Evolutionary conservation across 768 basidiomycete species (phyloP), one percentile per base, ranked within the genome.

Genomic region (Lentinula sp.): DNA sequence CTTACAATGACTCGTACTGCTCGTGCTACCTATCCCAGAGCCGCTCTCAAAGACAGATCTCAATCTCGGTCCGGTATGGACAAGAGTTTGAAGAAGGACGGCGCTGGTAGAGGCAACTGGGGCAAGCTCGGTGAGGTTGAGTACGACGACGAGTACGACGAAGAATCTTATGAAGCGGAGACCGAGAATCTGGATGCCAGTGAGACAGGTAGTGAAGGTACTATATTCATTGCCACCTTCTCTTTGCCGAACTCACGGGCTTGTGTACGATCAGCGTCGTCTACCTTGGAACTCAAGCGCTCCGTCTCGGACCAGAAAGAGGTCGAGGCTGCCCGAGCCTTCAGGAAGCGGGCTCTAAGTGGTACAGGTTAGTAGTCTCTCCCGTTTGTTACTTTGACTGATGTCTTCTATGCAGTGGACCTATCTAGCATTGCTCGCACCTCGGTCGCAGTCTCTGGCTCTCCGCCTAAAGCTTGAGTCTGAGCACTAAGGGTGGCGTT

Each of bases 91-190:
- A 87, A 85, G 75, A 94, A 94, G 77, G 79, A 83, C 63, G 93
- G 93, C 59, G 86, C 84, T 32, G 93, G 93, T 37, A 78, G 81
- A 7, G 85, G 94, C 76, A 93, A 91, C 76, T 96, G 93, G 93
- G 93, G 93, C 62, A 82, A 80, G 59, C 71, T 90, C 64, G 74
- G 73, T 2, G 78, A 90, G 66, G 89, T 48, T 28, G 57, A 49
- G 57, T 58, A 46, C 20, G 43, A 49, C 28, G 57, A 48, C 39
- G 56, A 57, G 43, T 48, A 58, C 33, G 91, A 91, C 73, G 85
- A 85, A 69, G 75, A 76, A 50, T 67, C 70, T n/a, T 80, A 81
- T 16, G 66, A 76, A 36, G 79, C 78, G 42, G 70, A 73, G 39
- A 76, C 74, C 28, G 64, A 72, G 58, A 63, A 64, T 62, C 36